Evolutionary conservation across 1,284 basidiomycete species (phyloP), one percentile per base, ranked within the genome.

Genomic region (Microstroma glucosiphilum): DNA sequence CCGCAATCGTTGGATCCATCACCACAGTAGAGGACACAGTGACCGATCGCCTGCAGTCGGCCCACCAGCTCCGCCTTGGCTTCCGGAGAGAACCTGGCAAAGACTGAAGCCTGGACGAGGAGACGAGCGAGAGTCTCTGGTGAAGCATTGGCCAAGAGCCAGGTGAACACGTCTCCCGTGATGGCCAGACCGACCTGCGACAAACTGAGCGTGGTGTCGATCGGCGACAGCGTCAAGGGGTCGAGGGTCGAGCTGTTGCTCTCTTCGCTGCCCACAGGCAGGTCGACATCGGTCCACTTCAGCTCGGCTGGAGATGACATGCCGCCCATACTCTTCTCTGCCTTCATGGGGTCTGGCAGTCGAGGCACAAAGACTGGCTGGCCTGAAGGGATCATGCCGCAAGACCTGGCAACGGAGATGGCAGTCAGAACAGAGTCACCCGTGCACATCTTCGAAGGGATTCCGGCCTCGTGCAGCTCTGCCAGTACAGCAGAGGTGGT

Each of bases 1-100:
- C 68, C 70, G 41, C 62, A 64, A 43, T 73, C 71, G 59, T 73
- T 73, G 11, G 69, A 65, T 1, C 71, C 71, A 51, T 73, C 71
- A 11, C 71, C 71, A 0, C 60, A 60, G 46, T 70, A 64, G 21
- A 62, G 62, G 6, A 68, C 65, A 0, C 65, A 60, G 54, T 67
- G 69, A 8, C 62, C 69, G 0, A 69, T 58, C 2, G 40, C 56
- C 40, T 73, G 71, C 30, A 73, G 58, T 13, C 61, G 46, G 41
- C 70, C 71, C 9, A 71, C 64, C 8, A 73, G 64, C 49, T 73
- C 66, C 30, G 69, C 66, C 57, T 73, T 73, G 30, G 70, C 65
- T 40, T 73, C 71, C 1, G 71, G 71, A 3, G 62, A 63, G 60
- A 71, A 64, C 12, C 71, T 63, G 3, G 64, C 71, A 55, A 73